Conservation (phyloP, 768 basidiomycete genomes). For the Podaxis sp. region DNA sequence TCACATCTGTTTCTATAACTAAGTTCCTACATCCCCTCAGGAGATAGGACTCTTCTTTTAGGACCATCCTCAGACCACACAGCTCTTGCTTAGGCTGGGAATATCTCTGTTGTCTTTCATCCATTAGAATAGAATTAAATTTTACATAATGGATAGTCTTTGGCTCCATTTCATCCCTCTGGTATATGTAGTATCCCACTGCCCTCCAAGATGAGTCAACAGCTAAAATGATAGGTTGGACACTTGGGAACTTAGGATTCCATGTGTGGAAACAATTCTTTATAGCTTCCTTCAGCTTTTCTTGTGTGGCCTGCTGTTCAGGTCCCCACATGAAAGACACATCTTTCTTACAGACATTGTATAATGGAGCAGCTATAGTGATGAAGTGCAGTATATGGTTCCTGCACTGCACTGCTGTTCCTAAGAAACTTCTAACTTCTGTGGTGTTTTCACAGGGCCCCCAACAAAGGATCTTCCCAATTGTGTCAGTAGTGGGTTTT, state of each 20-base stretch:
- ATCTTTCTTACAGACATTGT: too few relatives aligned
- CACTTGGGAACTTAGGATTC: slow-evolving; percentile 6
- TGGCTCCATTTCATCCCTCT: slow-evolving; percentile 22
- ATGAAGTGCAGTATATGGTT: too few relatives aligned
- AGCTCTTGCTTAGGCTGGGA: slow-evolving; percentile 40
- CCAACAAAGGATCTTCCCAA: neutral
- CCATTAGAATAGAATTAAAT: slow-evolving; percentile 39
- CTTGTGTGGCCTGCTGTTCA: neutral
- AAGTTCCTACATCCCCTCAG: slow-evolving; percentile 16
- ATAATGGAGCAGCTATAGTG: too few relatives aligned
- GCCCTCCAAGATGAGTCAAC: slow-evolving; percentile 21
- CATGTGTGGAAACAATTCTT: neutral
- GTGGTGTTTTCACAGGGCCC: too few relatives aligned
- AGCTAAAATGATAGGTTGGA: neutral
- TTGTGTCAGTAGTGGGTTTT: neutral
- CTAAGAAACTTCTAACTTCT: neutral
- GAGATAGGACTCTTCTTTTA: slow-evolving; percentile 19
- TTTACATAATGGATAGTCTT: slow-evolving; percentile 23
- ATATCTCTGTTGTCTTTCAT: slow-evolving; percentile 29
- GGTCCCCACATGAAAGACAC: neutral
- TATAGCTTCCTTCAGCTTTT: neutral
- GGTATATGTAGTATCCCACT: slow-evolving; percentile 36
- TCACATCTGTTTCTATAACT: too few relatives aligned
- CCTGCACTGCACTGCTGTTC: neutral
- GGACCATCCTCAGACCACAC: slow-evolving; percentile 23